Percentiles rank a stretch among this genome's conserved stretches.
phyloP scores from a whole-genome alignment of 179 eudicot genomes.

The Nepenthes alata region DNA sequence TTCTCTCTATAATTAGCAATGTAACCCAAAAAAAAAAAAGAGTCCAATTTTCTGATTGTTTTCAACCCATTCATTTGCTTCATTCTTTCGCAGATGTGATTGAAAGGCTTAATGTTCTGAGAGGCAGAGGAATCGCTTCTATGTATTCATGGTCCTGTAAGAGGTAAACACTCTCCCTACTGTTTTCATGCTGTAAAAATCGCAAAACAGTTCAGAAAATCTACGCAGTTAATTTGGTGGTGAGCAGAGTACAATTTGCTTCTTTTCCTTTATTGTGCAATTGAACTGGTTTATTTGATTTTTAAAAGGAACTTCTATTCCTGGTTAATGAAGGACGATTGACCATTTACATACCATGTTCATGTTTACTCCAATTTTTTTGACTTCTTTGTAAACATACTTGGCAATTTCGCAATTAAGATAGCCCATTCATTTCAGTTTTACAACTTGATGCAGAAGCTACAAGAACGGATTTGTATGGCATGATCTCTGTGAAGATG shows the following conservation, averaged over 20 bases:
- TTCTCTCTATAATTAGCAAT: neutral
- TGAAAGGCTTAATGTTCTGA: conserved; percentile 57
- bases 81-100: conserved; percentile 52
- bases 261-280: no score
- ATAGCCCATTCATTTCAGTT: neutral
- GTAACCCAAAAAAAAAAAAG: neutral
- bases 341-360: no score
- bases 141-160: conserved; percentile 95
- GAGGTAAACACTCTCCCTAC: conserved; percentile 30
- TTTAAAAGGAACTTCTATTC: no score
- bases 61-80: conserved; percentile 2
- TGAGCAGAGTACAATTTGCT: no score
- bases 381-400: no score
- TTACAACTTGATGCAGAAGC: conserved; percentile 43
- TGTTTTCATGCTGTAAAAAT: neutral
- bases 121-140: conserved; percentile 91
- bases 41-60: neutral
- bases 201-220: neutral
- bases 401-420: no score
- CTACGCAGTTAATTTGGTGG: no score
- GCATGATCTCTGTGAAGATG: conserved; percentile 92
- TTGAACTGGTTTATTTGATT: no score
- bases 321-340: no score
- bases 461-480: conserved; percentile 92
- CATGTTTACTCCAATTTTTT: no score